Evolutionary conservation across 129 eudicot genomes (phyloP).

Genomic region (Flaveria bidentis): DNA sequence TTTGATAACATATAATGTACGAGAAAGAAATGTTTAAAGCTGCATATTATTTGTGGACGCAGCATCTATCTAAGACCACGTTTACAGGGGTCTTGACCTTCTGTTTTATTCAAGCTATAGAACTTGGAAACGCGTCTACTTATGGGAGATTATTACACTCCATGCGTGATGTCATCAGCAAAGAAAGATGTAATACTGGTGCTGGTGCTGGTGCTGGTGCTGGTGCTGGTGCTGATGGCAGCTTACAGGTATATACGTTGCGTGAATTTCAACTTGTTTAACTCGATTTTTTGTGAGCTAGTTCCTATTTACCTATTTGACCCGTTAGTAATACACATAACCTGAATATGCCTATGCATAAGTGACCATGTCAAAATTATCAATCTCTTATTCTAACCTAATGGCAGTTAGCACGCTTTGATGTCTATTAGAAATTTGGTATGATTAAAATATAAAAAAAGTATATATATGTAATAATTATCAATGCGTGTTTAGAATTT

Average conservation of each 20-base stretch:
- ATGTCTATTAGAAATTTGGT: not conserved
- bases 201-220: constrained; percentile 51
- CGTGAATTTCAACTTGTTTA: not conserved
- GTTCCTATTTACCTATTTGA: not conserved
- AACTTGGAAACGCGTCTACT: constrained; percentile 47
- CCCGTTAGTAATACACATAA: not conserved
- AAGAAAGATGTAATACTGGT: constrained; percentile 28
- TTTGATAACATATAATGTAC: not conserved
- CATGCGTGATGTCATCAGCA: constrained; percentile 48
- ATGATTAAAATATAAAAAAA: not conserved
- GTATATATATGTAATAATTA: too few relatives aligned
- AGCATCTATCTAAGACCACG: constrained; percentile 53
- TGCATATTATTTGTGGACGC: constrained; percentile 16
- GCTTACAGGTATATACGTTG: constrained; percentile 9
- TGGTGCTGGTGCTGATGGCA: constrained; percentile 51
- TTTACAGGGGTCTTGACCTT: constrained; percentile 62
- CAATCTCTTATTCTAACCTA: not conserved
- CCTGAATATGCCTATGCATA: not conserved
- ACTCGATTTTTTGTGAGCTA: not conserved
- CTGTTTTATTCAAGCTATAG: constrained; percentile 56
- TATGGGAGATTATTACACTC: constrained; percentile 48
- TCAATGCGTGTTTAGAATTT: not conserved
- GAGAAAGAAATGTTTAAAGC: not conserved
- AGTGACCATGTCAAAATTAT: not conserved
- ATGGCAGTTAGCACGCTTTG: not conserved